Conservation (phyloP, 441 rosid genomes). For the Geranium incanum region DNA sequence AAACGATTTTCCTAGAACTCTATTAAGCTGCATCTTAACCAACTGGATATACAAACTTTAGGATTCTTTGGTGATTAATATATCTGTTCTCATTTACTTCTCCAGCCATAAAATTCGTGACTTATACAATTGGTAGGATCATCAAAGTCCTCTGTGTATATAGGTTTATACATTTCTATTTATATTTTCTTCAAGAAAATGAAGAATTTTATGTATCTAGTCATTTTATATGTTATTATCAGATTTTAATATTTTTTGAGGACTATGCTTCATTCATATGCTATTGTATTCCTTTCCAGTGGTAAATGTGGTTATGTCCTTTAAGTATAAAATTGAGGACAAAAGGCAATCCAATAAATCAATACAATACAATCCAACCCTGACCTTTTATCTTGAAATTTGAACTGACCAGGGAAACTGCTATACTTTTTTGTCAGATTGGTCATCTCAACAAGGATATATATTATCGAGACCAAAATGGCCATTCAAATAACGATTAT, state of each 20-base stretch:
- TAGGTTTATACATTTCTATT: background rate
- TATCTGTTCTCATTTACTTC: background rate
- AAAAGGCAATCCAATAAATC: background rate
- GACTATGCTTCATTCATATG: background rate
- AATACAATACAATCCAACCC: background rate
- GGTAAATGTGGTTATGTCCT: background rate
- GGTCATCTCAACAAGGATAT: slow-evolving; percentile 48
- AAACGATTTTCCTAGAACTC: background rate
- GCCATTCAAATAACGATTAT: slow-evolving; percentile 49
- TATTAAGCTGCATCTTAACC: background rate
- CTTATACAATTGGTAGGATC: background rate
- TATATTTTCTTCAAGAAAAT: background rate
- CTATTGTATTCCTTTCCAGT: background rate
- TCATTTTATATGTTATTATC: background rate
- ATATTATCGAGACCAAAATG: slow-evolving; percentile 46
- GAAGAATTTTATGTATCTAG: background rate
- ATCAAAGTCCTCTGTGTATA: background rate
- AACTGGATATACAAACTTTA: background rate
- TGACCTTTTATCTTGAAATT: background rate
- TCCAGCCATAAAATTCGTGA: background rate
- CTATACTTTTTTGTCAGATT: slow-evolving; percentile 31
- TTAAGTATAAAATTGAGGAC: background rate
- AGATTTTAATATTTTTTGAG: background rate
- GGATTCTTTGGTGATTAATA: background rate
- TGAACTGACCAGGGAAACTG: background rate